phyloP scores from a whole-genome alignment of 1,139 yeast species.

The Blastobotrys indianensis region DNA sequence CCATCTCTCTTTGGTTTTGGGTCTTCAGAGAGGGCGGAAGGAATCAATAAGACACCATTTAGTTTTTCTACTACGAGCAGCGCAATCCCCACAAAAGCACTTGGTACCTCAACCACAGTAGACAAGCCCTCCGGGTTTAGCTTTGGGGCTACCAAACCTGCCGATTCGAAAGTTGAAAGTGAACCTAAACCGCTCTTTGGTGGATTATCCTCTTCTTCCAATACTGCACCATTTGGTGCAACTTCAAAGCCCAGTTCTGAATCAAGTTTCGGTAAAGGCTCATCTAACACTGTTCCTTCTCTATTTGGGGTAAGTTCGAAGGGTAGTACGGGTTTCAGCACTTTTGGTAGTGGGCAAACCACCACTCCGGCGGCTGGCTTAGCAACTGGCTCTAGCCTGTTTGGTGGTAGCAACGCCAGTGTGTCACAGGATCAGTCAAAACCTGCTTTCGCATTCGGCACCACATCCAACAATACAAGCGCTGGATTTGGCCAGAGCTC shows the following conservation, averaged over 20 bases:
- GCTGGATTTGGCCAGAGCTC: constrained; percentile 13
- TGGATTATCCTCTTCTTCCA: neutral
- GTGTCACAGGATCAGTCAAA: constrained; percentile 4
- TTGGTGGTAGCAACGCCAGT: neutral
- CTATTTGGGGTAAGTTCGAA: neutral
- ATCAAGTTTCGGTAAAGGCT: neutral
- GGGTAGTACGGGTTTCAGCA: neutral
- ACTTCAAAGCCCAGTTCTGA: neutral
- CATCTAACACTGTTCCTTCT: neutral
- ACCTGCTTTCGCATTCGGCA: constrained; percentile 17
- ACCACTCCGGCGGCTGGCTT: too few species aligned
- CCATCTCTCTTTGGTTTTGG: neutral
- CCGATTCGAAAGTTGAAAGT: neutral
- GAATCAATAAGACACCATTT: constrained; percentile 11
- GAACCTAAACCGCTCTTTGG: neutral
- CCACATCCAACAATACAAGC: neutral
- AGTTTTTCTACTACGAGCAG: neutral
- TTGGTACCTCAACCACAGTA: neutral
- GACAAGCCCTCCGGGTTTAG: neutral
- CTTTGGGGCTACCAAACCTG: neutral
- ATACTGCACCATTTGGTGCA: neutral
- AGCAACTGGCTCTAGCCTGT: too few species aligned
- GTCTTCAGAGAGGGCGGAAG: constrained; percentile 16
- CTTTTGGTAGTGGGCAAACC: too few species aligned
- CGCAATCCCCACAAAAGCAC: neutral